Evolutionary conservation across 495 filamentous ascomycete species (phyloP).

Genomic region (Neurospora sp.): DNA sequence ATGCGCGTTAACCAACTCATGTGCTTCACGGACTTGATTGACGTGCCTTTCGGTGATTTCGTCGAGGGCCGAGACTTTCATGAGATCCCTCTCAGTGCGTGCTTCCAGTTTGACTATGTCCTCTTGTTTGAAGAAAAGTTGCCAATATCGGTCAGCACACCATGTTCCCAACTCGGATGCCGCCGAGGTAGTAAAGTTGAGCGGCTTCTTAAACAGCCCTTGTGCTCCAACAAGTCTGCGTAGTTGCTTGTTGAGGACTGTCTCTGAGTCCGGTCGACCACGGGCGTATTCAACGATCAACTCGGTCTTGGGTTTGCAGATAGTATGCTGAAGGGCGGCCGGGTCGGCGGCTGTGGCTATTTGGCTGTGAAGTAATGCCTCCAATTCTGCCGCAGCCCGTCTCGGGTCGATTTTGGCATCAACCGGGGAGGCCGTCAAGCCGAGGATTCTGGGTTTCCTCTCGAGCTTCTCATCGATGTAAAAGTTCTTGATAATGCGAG

Average conservation of each 20-base stretch:
- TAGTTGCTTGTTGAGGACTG: constrained; percentile 51
- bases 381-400: constrained; percentile 66
- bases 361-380: constrained; percentile 63
- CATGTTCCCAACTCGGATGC: constrained; percentile 68
- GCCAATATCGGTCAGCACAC: constrained; percentile 80
- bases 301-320: constrained; percentile 50
- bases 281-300: constrained; percentile 46
- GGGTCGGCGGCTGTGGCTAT: constrained; percentile 75
- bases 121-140: constrained; percentile 55
- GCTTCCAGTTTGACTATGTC: constrained; percentile 53
- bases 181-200: constrained; percentile 46
- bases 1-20: constrained; percentile 43
- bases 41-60: constrained; percentile 40
- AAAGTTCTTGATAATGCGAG: constrained; percentile 81
- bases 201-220: constrained; percentile 45
- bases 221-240: constrained; percentile 47
- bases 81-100: constrained; percentile 36
- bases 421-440: constrained; percentile 97
- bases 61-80: constrained; percentile 21
- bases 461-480: constrained; percentile 42
- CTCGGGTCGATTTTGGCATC: constrained; percentile 66
- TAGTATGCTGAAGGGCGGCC: constrained; percentile 46
- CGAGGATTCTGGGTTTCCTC: constrained; percentile 70
- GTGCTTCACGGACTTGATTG: constrained; percentile 48
- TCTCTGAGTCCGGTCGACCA: constrained; percentile 45